These are phyloP conservation scores for Ophiosphaerella korrae DNA, from an alignment of 2,329 filamentous ascomycete genomes.

Conservation along the genomic window DNA sequence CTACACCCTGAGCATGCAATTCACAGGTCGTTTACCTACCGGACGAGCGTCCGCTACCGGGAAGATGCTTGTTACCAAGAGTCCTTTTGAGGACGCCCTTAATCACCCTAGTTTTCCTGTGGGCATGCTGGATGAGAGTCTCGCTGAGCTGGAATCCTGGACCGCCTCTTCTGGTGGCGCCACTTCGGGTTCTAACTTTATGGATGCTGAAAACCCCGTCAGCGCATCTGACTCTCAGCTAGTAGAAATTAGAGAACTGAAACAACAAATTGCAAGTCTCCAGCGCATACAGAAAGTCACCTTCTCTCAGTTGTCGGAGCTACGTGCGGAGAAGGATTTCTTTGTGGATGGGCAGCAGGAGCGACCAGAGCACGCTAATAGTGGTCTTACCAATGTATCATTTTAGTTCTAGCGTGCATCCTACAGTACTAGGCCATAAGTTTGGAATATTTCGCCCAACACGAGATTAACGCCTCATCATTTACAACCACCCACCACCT, in stretches of 20 bases:
- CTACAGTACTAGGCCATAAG: too few relatives aligned
- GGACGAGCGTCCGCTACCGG: conserved; percentile 40
- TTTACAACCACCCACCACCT: too few relatives aligned
- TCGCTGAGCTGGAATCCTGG: conserved; percentile 44
- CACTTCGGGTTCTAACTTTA: conserved; percentile 40
- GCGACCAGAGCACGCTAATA: conserved; percentile 27
- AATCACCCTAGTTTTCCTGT: conserved; percentile 51
- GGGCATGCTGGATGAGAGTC: conserved; percentile 46
- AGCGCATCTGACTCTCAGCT: conserved; percentile 12
- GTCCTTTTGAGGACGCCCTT: conserved; percentile 49
- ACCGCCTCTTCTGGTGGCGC: conserved; percentile 21
- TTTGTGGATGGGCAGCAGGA: conserved; percentile 40
- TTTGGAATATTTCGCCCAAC: too few relatives aligned
- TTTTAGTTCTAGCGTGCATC: too few relatives aligned
- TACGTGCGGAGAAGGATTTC: conserved; percentile 50
- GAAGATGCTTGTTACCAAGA: conserved; percentile 16
- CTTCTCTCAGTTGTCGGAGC: conserved; percentile 51
- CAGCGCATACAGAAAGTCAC: conserved; percentile 53
- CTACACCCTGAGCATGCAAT: conserved; percentile 70
- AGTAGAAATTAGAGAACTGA: conserved; percentile 43
- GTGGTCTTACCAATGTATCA: conserved; percentile 26
- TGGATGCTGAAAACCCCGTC: conserved; percentile 14
- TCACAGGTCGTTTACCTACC: conserved; percentile 49
- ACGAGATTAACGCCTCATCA: too few relatives aligned
- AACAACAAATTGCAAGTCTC: conserved; percentile 50